These are phyloP conservation scores for Penicillium italicum DNA, from an alignment of 2,329 filamentous ascomycete species.

Conservation along the genomic window DNA sequence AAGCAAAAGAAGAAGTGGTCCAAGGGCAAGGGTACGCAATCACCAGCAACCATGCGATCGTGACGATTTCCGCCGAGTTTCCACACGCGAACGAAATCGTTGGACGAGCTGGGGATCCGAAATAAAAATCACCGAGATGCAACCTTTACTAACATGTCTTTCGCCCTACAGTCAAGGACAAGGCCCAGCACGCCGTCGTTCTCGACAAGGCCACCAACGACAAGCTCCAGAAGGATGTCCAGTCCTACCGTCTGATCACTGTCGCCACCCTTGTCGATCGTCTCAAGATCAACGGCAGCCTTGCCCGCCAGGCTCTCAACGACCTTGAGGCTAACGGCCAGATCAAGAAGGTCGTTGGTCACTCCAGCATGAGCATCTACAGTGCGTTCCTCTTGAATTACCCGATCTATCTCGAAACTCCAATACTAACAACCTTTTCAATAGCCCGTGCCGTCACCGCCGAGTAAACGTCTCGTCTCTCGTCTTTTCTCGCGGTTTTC, in stretches of 20 bases:
- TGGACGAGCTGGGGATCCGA: conserved; percentile 10
- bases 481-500: conserved; percentile 37
- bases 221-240: conserved; percentile 99
- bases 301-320: conserved; percentile 82
- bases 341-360: conserved; percentile 95
- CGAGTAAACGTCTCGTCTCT: conserved; percentile 40
- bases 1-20: conserved; percentile 58
- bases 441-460: conserved; percentile 45
- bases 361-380: conserved; percentile 99
- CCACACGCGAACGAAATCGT: conserved; percentile 13
- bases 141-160: conserved; percentile 19
- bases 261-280: conserved; percentile 97
- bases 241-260: conserved; percentile 99
- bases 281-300: conserved; percentile 99
- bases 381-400: conserved; percentile 54
- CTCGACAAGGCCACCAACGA: conserved; percentile 97
- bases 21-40: conserved; percentile 53
- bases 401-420: too few species aligned
- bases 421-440: conserved; percentile 10
- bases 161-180: conserved; percentile 86
- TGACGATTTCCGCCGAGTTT: conserved; percentile 18
- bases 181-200: conserved; percentile 97
- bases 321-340: conserved; percentile 97
- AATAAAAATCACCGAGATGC: conserved; percentile 5
- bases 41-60: conserved; percentile 23